These are phyloP conservation scores for Boletus fagicola DNA, from an alignment of 768 basidiomycete species.

Conservation along the genomic window DNA sequence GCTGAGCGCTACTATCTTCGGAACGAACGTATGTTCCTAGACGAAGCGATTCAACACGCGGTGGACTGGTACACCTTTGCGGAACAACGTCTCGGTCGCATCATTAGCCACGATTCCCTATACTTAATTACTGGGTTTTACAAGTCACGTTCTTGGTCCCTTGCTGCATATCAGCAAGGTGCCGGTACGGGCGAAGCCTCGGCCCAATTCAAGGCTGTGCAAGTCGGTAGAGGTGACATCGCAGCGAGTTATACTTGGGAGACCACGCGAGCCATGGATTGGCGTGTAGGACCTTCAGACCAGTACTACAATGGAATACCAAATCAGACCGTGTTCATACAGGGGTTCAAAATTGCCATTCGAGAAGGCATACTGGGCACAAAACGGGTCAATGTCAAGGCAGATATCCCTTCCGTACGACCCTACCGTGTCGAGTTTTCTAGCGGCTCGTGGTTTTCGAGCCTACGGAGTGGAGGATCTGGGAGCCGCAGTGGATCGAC, in stretches of 20 bases:
- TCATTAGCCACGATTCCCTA: slow-evolving; percentile 22
- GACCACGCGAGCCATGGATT: slow-evolving; percentile 10
- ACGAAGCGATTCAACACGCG: slow-evolving; percentile 22
- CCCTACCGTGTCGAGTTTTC: neutral
- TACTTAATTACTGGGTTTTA: slow-evolving; percentile 24
- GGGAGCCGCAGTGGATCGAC: neutral
- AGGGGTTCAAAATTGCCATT: slow-evolving; percentile 18
- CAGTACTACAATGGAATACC: slow-evolving; percentile 2
- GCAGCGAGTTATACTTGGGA: slow-evolving; percentile 14
- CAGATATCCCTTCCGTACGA: slow-evolving; percentile 1
- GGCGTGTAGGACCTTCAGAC: slow-evolving; percentile 5
- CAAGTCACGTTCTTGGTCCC: slow-evolving; percentile 26
- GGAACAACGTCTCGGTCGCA: slow-evolving; percentile 17
- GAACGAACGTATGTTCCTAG: slow-evolving; percentile 19
- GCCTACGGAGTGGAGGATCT: neutral
- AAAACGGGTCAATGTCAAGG: slow-evolving; percentile 3
- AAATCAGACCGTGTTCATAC: slow-evolving; percentile 26
- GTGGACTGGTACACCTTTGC: slow-evolving; percentile 31
- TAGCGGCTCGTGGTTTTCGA: neutral
- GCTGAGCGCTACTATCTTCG: slow-evolving; percentile 22
- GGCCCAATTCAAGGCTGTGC: slow-evolving; percentile 13
- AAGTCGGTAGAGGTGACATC: slow-evolving; percentile 13
- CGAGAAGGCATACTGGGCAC: slow-evolving; percentile 1
- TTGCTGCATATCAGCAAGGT: slow-evolving; percentile 17
- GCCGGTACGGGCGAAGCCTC: neutral